A percentile compares a stretch with the other conserved stretches of the same genome.
These are phyloP conservation scores for Linnemannia schmuckeri DNA, from an alignment of 192 early-diverging fungal species.

Conservation along the genomic window DNA sequence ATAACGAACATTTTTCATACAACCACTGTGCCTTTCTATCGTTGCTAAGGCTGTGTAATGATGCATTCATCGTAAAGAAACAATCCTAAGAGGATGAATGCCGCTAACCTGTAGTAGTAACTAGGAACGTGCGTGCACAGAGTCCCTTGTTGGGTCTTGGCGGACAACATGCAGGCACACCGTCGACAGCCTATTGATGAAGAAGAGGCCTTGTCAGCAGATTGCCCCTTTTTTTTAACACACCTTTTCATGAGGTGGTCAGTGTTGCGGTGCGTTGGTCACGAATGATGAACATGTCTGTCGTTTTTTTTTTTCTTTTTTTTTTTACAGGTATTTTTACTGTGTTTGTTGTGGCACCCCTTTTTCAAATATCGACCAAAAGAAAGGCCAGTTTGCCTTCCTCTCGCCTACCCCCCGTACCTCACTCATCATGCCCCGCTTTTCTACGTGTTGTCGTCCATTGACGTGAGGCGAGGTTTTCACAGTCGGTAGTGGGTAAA, in stretches of 20 bases:
- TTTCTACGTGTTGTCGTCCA: not conserved
- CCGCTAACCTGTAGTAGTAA: not conserved
- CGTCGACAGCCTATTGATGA: not conserved
- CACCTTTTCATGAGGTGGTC: not conserved
- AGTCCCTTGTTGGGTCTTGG: not conserved
- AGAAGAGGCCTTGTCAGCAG: conserved; percentile 25
- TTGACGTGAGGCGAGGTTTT: not conserved
- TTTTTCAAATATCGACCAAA: not conserved
- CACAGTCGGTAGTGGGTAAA: too few relatives aligned
- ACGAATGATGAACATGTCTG: not conserved
- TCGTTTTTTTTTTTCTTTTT: not conserved
- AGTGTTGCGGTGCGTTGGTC: conserved; percentile 16
- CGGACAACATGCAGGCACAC: conserved; percentile 2
- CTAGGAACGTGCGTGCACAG: not conserved
- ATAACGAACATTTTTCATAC: not conserved
- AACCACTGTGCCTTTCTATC: not conserved
- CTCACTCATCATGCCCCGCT: not conserved
- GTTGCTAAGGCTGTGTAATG: not conserved
- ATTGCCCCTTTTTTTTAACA: conserved; percentile 20
- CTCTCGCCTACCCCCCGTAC: not conserved
- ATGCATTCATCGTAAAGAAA: not conserved
- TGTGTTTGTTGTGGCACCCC: not conserved
- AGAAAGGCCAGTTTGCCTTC: not conserved
- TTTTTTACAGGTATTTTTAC: not conserved
- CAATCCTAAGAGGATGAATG: not conserved